Percentiles rank a stretch among this genome's conserved stretches.
phyloP scores from a whole-genome alignment of 441 rosid species.

The Pelargonium citronellum region DNA sequence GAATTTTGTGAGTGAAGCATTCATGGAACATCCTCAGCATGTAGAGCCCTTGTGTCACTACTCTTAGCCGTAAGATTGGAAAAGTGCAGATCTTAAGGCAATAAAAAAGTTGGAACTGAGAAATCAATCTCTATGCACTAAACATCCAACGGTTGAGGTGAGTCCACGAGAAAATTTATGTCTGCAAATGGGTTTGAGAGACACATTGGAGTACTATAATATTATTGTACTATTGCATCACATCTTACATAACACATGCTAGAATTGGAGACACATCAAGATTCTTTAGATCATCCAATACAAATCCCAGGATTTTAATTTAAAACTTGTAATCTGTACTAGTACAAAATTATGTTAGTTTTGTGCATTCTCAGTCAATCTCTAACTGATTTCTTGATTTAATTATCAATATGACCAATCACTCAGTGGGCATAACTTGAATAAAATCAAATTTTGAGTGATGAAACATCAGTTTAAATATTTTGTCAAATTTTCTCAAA shows the following conservation, averaged over 20 bases:
- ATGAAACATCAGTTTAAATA: no score
- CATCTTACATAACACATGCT: neutral
- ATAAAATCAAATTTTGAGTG: no score
- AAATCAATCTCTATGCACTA: constrained; percentile 1
- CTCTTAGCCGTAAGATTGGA: constrained; percentile 8
- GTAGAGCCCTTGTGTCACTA: constrained; percentile 8
- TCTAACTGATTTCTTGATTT: no score
- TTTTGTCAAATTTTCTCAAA: no score
- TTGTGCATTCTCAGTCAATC: no score
- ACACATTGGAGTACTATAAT: neutral
- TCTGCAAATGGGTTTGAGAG: neutral
- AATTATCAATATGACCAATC: no score
- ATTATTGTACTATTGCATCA: neutral
- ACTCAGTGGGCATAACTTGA: no score
- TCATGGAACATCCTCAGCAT: constrained; percentile 17
- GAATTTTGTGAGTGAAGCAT: constrained; percentile 11
- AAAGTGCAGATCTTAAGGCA: constrained; percentile 4
- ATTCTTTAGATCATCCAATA: neutral
- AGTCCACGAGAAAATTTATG: neutral
- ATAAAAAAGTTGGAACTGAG: neutral
- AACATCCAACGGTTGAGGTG: neutral
- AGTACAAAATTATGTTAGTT: no score
- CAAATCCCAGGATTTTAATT: neutral
- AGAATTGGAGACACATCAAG: neutral
- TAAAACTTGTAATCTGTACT: neutral